Evolutionary conservation across 2,329 filamentous ascomycete genomes (phyloP).

Genomic region (Fusarium sp.): DNA sequence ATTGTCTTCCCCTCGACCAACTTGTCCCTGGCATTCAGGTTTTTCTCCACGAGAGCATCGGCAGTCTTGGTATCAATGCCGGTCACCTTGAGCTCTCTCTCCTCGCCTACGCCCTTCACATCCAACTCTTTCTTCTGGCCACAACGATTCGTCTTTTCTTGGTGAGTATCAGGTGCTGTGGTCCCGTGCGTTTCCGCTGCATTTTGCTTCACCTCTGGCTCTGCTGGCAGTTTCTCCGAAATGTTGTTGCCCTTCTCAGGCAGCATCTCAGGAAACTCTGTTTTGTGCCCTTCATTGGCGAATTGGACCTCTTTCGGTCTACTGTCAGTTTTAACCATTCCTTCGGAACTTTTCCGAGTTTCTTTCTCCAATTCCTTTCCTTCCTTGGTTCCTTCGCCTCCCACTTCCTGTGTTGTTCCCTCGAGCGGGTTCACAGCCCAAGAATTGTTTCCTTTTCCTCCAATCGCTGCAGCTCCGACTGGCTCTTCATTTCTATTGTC

Average conservation of each 20-base stretch:
- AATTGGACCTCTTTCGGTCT: slow-evolving; percentile 10
- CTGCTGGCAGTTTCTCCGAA: slow-evolving; percentile 15
- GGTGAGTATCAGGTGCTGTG: slow-evolving; percentile 41
- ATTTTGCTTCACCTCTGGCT: slow-evolving; percentile 20
- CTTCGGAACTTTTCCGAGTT: slow-evolving; percentile 6
- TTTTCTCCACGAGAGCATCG: slow-evolving; percentile 8
- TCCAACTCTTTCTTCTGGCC: slow-evolving; percentile 7
- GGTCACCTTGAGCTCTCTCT: not conserved
- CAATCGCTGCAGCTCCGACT: not conserved
- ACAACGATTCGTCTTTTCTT: slow-evolving; percentile 25
- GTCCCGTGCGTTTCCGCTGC: slow-evolving; percentile 37
- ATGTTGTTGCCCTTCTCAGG: not conserved
- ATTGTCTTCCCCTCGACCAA: not conserved
- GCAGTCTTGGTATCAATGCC: not conserved
- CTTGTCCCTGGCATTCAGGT: not conserved
- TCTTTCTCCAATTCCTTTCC: slow-evolving; percentile 13
- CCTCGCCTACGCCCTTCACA: not conserved
- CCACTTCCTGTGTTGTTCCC: slow-evolving; percentile 2
- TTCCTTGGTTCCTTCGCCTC: slow-evolving; percentile 19
- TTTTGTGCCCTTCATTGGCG: slow-evolving; percentile 1
- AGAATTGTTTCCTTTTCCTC: not conserved
- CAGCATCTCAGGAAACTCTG: slow-evolving; percentile 12
- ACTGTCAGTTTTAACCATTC: slow-evolving; percentile 10
- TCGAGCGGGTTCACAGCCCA: not conserved
- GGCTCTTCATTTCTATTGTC: not conserved